Conservation (phyloP, 2,329 filamentous ascomycete species). For the Byssothecium circinans region DNA sequence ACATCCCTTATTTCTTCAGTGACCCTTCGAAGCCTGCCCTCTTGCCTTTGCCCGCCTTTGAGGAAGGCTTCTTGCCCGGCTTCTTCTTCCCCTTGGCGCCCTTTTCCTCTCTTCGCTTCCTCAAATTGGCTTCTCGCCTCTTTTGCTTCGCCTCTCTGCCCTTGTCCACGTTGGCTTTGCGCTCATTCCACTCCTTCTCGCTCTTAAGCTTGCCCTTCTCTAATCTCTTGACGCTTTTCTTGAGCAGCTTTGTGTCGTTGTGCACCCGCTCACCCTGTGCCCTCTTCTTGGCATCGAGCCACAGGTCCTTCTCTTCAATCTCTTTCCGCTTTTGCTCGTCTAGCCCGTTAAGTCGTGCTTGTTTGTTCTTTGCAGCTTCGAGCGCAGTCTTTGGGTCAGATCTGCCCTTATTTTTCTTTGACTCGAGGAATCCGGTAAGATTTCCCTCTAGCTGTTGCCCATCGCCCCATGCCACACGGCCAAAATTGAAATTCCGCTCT, state of each 20-base stretch:
- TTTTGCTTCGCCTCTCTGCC: slow-evolving; percentile 53
- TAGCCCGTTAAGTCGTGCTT: slow-evolving; percentile 73
- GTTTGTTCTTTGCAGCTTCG: slow-evolving; percentile 82
- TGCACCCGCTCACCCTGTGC: slow-evolving; percentile 87
- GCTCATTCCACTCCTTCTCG: slow-evolving; percentile 73
- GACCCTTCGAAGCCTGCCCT: slow-evolving; percentile 66
- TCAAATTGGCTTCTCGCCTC: slow-evolving; percentile 58
- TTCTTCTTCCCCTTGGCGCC: slow-evolving; percentile 68
- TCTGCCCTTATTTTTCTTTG: slow-evolving; percentile 77
- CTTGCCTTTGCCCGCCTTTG: slow-evolving; percentile 36
- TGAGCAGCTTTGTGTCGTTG: slow-evolving; percentile 78
- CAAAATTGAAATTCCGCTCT: slow-evolving; percentile 80
- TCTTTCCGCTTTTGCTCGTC: slow-evolving; percentile 81
- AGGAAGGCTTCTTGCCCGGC: slow-evolving; percentile 54
- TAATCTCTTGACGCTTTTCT: slow-evolving; percentile 94
- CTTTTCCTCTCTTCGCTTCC: slow-evolving; percentile 73
- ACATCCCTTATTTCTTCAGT: slow-evolving; percentile 55
- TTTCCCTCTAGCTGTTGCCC: slow-evolving; percentile 77
- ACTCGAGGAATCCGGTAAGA: slow-evolving; percentile 62
- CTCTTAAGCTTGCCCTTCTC: slow-evolving; percentile 89
- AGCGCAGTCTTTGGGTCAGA: slow-evolving; percentile 84
- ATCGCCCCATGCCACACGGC: slow-evolving; percentile 86
- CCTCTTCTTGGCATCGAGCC: slow-evolving; percentile 86
- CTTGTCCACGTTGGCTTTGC: slow-evolving; percentile 50
- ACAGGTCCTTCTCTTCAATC: slow-evolving; percentile 89